A percentile compares a stretch with the other conserved stretches of the same genome.
These are phyloP conservation scores for Aspergillus hortae DNA, from an alignment of 2,329 filamentous ascomycete species.

Conservation along the genomic window DNA sequence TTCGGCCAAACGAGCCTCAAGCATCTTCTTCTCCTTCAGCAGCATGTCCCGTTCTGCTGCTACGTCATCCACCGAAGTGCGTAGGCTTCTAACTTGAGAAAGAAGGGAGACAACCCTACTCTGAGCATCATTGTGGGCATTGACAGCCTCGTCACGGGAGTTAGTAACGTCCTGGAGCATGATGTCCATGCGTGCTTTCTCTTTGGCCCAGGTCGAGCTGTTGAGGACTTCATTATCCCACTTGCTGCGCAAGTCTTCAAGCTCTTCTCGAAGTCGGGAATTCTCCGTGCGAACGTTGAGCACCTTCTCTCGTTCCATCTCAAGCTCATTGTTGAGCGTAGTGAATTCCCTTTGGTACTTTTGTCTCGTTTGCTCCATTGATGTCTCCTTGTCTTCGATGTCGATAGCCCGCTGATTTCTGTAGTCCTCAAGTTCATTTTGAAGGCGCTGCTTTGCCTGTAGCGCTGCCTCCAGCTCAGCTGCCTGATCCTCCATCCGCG, in stretches of 20 bases:
- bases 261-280: conserved; percentile 83
- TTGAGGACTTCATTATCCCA: conserved; percentile 99
- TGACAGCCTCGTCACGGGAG: conserved; percentile 89
- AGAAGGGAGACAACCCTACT: conserved; percentile 86
- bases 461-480: conserved; percentile 82
- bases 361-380: conserved; percentile 93
- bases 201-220: conserved; percentile 96
- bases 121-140: conserved; percentile 92
- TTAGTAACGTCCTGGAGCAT: conserved; percentile 83
- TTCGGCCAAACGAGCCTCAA: conserved; percentile 81
- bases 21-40: conserved; percentile 81
- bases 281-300: conserved; percentile 82
- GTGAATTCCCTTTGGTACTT: conserved; percentile 96
- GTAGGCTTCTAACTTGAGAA: conserved; percentile 80
- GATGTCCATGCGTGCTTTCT: conserved; percentile 87
- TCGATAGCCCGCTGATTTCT: conserved; percentile 91
- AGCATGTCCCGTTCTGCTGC: conserved; percentile 80
- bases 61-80: conserved; percentile 80
- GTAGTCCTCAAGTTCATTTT: conserved; percentile 97
- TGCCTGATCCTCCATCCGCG: conserved; percentile 84
- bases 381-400: conserved; percentile 92
- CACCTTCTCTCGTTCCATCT: conserved; percentile 87
- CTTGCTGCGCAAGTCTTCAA: conserved; percentile 90
- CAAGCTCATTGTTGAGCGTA: conserved; percentile 83
- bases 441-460: conserved; percentile 88